Evolutionary conservation across 352 stramenopile genomes (phyloP).

Genomic region (Phytophthora hibernalis): DNA sequence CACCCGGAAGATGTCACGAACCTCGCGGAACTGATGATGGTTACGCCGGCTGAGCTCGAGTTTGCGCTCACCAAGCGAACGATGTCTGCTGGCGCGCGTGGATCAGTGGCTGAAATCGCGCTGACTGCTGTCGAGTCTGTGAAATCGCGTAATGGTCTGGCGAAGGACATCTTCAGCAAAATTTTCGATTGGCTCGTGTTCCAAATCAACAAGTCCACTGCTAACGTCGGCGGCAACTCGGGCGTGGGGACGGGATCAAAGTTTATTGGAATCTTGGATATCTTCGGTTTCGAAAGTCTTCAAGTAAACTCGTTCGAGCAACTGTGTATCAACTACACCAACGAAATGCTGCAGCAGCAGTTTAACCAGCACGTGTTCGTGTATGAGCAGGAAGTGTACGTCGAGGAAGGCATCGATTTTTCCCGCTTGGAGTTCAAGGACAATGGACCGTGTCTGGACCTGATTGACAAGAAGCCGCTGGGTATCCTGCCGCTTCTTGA

Average conservation of each 20-base stretch:
- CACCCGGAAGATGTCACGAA: constrained; percentile 72
- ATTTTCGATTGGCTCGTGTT: constrained; percentile 97
- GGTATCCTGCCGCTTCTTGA: constrained; percentile 96
- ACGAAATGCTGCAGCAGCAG: constrained; percentile 96
- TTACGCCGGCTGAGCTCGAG: constrained; percentile 82
- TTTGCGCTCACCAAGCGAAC: constrained; percentile 91
- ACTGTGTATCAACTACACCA: constrained; percentile 97
- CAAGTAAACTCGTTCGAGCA: constrained; percentile 96
- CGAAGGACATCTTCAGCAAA: constrained; percentile 96
- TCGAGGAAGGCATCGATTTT: constrained; percentile 96
- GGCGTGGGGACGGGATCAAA: constrained; percentile 45
- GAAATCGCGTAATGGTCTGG: constrained; percentile 94
- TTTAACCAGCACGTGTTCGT: constrained; percentile 98
- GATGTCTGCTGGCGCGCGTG: constrained; percentile 86
- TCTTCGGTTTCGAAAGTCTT: constrained; percentile 97
- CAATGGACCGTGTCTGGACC: constrained; percentile 93
- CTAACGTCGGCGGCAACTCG: constrained; percentile 55
- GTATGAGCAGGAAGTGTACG: constrained; percentile 97
- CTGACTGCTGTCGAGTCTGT: constrained; percentile 82
- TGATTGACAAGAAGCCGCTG: constrained; percentile 93
- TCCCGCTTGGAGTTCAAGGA: constrained; percentile 93
- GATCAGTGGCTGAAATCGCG: constrained; percentile 87
- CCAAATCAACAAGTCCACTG: constrained; percentile 93
- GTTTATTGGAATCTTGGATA: constrained; percentile 97
- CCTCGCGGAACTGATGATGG: constrained; percentile 87